Conservation (phyloP, 768 basidiomycete genomes). For the Lactarius vividus region DNA sequence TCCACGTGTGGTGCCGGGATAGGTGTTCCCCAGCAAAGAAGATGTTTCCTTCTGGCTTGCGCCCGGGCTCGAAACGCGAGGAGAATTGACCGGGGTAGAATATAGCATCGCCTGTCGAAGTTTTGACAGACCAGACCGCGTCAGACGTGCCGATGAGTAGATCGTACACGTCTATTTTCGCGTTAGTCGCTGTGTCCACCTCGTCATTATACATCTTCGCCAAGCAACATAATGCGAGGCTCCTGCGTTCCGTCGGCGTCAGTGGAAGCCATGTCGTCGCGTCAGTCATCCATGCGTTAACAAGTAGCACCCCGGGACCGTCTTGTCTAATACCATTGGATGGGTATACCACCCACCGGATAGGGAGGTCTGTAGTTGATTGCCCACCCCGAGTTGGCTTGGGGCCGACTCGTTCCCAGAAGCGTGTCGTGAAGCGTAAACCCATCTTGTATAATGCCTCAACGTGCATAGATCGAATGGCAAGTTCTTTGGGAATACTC, state of each 20-base stretch:
- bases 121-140: constrained; percentile 30
- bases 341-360: constrained; percentile 26
- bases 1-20: constrained; percentile 34
- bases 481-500: constrained; percentile 26
- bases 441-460: constrained; percentile 31
- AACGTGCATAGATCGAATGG: constrained; percentile 31
- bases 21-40: constrained; percentile 34
- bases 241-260: constrained; percentile 26
- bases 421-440: constrained; percentile 28
- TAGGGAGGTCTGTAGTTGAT: constrained; percentile 27
- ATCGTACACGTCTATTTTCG: constrained; percentile 25
- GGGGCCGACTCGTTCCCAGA: constrained; percentile 23
- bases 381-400: constrained; percentile 21
- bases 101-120: constrained; percentile 33
- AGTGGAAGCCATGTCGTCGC: constrained; percentile 29
- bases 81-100: constrained; percentile 33
- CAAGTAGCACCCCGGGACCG: constrained; percentile 32
- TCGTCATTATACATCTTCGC: constrained; percentile 26
- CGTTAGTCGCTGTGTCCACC: constrained; percentile 11
- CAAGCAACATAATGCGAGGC: constrained; percentile 29
- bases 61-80: constrained; percentile 28
- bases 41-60: constrained; percentile 29
- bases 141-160: constrained; percentile 30
- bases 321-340: constrained; percentile 23
- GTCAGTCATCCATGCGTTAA: constrained; percentile 33